Evolutionary conservation across 2,329 filamentous ascomycete species (phyloP).

Genomic region (Fusarium continuum): DNA sequence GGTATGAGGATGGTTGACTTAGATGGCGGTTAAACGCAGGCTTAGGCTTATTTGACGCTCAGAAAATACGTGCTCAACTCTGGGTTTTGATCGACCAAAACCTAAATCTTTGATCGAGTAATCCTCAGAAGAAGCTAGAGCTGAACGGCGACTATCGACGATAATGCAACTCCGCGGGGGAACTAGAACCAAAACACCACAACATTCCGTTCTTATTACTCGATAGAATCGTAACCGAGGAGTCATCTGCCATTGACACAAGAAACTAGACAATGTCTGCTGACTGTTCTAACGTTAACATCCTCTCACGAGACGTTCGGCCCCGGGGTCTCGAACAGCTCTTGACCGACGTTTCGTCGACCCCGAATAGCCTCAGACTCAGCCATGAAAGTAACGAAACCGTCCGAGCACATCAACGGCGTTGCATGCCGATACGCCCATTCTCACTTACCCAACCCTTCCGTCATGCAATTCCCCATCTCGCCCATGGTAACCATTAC

Average conservation of each 20-base stretch:
- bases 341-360: neutral
- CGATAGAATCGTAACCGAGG: conserved; percentile 24
- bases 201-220: conserved; percentile 18
- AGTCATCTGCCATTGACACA: conserved; percentile 17
- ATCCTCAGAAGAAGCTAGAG: conserved; percentile 2
- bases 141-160: neutral
- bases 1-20: neutral
- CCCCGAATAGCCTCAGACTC: conserved; percentile 10
- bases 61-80: conserved; percentile 6
- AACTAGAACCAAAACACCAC: conserved; percentile 12
- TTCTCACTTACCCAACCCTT: neutral
- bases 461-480: neutral
- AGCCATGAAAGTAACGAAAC: neutral
- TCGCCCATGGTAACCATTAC: conserved; percentile 50
- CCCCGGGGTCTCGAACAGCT: neutral
- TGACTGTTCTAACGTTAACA: neutral
- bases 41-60: conserved; percentile 15
- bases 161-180: conserved; percentile 13
- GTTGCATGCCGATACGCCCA: neutral
- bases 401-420: neutral
- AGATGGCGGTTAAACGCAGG: neutral
- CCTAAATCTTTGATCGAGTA: conserved; percentile 1
- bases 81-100: conserved; percentile 30
- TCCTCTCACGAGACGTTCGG: neutral
- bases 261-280: neutral